Base-by-base conservation (phyloP, 2,329 filamentous ascomycete genomes). In the Epichloe hybrida region DNA sequence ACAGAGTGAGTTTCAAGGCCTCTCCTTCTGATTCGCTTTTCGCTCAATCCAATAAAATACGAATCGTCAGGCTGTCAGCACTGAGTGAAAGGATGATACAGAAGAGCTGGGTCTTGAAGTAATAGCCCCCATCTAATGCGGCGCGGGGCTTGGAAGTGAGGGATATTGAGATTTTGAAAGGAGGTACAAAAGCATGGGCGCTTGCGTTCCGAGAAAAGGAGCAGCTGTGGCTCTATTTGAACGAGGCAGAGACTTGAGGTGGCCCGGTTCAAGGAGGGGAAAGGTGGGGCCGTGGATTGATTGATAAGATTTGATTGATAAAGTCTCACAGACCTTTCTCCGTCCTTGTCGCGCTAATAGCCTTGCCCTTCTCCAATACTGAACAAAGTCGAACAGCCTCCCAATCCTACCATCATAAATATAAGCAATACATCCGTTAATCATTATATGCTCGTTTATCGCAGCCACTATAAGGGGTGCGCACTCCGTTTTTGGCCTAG, bases 241-340 rank as follows among this genome's bases (percentile, higher is more conserved):
- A 46, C 20, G 45, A 48, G 31, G 44, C 43, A 46, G 46, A 17
- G 34, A 9, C 27, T 27, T 8, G 36, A n/a, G 23, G 23, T 64
- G 60, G 62, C 64, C 62, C 61, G 62, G 65, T 64, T 58, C 57
- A 56, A 64, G 61, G 62, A 66, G 61, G 59, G 52, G 50, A 57
- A 51, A 56, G 54, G 60, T 64, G 64, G 50, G 50, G 17, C 58
- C 63, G 20, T 17, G 64, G 69, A 70, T 62, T 60, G 69, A 72
- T 72, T 72, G 69, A 72, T 72, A 70, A 72, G 70, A 72, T 72
- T 65, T 62, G 67, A 69, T 69, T 69, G 67, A 69, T 69, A 69
- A 69, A 66, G 54, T 9, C 23, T 9, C 23, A 15, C 21, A 20
- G 40, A n/a, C 21, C 23, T 3, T 31, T 43, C 31, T 27, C 38